Base-by-base conservation (phyloP, 108 stramenopile species). In the Phaeodactylum tricornutum region DNA sequence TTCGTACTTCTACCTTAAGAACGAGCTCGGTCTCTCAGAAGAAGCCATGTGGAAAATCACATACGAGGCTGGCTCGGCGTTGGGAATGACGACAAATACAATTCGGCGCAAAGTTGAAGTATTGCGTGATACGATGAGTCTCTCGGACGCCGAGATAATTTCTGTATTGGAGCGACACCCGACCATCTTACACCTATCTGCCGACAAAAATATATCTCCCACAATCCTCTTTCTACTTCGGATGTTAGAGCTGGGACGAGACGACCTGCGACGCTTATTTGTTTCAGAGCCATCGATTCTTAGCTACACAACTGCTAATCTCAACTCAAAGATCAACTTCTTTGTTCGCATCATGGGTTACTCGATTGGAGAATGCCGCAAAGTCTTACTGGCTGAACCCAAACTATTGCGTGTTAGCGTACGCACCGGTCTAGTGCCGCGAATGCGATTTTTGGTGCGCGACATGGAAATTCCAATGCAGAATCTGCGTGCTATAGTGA, bases 1-100 rank as follows among this genome's bases (percentile, higher is more conserved):
- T n/a, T n/a, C n/a, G n/a, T 88, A 88, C 41, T 88, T 77, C 53
- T 89, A 89, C 58, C 62, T 89, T 7, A 67, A 63, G 26, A 65
- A 89, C 34, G 77, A 72, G 23, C 36, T 89, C 26, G 81, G 79
- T 1, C 54, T 89, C 5, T 57, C 60, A n/a, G 83, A 84, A 62
- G 87, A 82, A 32, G 55, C 54, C 50, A 82, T 89, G 81, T 82
- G 81, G 83, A 81, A 74, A 54, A 77, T 89, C 25, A 78, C 76
- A 4, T 57, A 70, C 21, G 61, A 82, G 35, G 71, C 75, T 0
- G 63, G 69, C 7, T 79, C 78, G 32, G 59, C 79, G 5, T 54
- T 89, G 21, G 81, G 83, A 19, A 59, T 89, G 71, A 85, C 79
- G 4, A 78, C 74, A 6, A 49, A 54, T 21, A 85, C 70, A 12